A percentile compares a stretch with the other conserved stretches of the same genome.
These are phyloP conservation scores for Rhodotorula sp. DNA, from an alignment of 1,284 basidiomycete genomes.

Conservation along the genomic window DNA sequence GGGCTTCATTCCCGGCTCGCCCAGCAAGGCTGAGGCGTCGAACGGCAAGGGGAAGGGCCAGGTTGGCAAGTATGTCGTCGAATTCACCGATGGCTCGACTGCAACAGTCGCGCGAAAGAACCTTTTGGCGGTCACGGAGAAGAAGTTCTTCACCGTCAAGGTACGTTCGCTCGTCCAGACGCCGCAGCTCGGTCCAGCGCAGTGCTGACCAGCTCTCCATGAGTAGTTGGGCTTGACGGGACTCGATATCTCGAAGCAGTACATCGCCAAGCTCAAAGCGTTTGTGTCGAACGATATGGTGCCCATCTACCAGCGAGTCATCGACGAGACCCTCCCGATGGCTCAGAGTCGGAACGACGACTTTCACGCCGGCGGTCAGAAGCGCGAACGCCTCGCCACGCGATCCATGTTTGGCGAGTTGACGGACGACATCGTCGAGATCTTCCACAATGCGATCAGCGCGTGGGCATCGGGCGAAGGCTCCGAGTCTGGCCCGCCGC, in stretches of 20 bases:
- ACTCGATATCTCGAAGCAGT: neutral
- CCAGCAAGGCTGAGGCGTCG: slow-evolving; percentile 2
- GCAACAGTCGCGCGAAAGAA: slow-evolving; percentile 2
- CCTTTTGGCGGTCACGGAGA: slow-evolving; percentile 6
- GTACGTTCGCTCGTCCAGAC: neutral
- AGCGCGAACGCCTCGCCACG: slow-evolving; percentile 17
- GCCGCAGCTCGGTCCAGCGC: no score
- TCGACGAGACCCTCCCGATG: slow-evolving; percentile 12
- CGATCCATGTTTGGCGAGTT: slow-evolving; percentile 23
- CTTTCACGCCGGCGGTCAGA: slow-evolving; percentile 19
- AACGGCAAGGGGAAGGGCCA: neutral
- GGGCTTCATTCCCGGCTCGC: slow-evolving; percentile 4
- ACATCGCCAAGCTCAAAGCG: slow-evolving; percentile 3
- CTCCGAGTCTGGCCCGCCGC: neutral
- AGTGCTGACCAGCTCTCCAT: neutral
- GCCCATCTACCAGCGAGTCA: slow-evolving; percentile 9
- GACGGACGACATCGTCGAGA: slow-evolving; percentile 7
- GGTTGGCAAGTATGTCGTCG: slow-evolving; percentile 17
- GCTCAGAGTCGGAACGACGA: slow-evolving; percentile 4
- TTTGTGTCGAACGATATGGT: slow-evolving; percentile 3
- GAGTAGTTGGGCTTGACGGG: slow-evolving; percentile 19
- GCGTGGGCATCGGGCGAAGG: slow-evolving; percentile 5
- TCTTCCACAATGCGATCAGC: slow-evolving; percentile 8
- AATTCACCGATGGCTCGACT: slow-evolving; percentile 5
- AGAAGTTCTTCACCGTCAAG: slow-evolving; percentile 15